phyloP scores from a whole-genome alignment of 2,329 filamentous ascomycete genomes.

The Pyrenophora teres region DNA sequence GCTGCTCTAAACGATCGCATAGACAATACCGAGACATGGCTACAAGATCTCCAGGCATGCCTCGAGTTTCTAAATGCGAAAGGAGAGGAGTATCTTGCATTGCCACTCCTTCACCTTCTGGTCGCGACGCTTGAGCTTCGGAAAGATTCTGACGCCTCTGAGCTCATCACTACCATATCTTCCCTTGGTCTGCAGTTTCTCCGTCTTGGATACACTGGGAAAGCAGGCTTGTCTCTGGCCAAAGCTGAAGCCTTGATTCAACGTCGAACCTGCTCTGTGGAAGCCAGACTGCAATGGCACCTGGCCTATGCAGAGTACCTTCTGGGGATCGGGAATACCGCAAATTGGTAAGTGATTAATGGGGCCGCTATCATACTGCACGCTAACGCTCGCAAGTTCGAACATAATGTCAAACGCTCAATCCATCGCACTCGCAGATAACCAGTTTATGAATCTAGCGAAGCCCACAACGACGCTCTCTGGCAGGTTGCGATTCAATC shows the following conservation, averaged over 20 bases:
- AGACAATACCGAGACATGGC: constrained; percentile 56
- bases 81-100: constrained; percentile 57
- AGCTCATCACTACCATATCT: constrained; percentile 51
- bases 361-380: background rate
- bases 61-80: constrained; percentile 63
- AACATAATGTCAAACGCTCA: constrained; percentile 38
- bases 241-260: constrained; percentile 59
- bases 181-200: constrained; percentile 61
- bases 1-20: constrained; percentile 51
- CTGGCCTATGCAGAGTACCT: constrained; percentile 77
- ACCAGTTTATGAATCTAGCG: constrained; percentile 35
- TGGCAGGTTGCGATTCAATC: constrained; percentile 51
- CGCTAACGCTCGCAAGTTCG: constrained; percentile 30
- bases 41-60: constrained; percentile 58
- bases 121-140: constrained; percentile 55
- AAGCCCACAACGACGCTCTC: constrained; percentile 41
- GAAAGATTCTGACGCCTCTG: constrained; percentile 42
- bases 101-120: constrained; percentile 57
- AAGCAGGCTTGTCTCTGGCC: constrained; percentile 62
- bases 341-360: constrained; percentile 57
- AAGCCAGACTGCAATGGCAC: constrained; percentile 63
- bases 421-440: constrained; percentile 34
- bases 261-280: constrained; percentile 48
- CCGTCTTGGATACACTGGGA: constrained; percentile 64
- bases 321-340: constrained; percentile 66